phyloP scores from a whole-genome alignment of 108 stramenopile species.

The Licmophora abbreviata region DNA sequence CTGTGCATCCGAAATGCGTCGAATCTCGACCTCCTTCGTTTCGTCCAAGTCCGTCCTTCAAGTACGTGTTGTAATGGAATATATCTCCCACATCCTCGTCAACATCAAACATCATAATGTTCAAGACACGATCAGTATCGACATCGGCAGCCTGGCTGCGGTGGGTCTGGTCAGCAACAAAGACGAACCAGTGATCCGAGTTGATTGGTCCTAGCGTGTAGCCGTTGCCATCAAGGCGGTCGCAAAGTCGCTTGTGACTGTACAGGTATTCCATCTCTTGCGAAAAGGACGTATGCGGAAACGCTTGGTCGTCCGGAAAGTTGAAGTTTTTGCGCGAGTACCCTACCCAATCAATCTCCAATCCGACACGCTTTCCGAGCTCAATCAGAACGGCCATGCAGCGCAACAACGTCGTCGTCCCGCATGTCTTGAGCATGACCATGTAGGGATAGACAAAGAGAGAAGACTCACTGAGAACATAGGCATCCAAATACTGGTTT shows the following conservation, averaged over 20 bases:
- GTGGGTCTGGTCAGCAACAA: conserved; percentile 96
- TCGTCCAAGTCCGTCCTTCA: conserved; percentile 48
- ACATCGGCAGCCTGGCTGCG: conserved; percentile 52
- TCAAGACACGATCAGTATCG: conserved; percentile 93
- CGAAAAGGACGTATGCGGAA: conserved; percentile 86
- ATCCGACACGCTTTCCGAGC: conserved; percentile 71
- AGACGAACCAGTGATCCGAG: conserved; percentile 99
- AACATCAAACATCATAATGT: conserved; percentile 99
- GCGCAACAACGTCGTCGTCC: conserved; percentile 97
- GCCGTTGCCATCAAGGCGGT: conserved; percentile 89
- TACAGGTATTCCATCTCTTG: conserved; percentile 91
- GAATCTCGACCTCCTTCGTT: conserved; percentile 72
- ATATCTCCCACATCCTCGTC: conserved; percentile 77
- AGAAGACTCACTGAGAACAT: conserved; percentile 93
- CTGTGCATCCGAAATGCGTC: conserved; percentile 69
- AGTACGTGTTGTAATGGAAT: conserved; percentile 82
- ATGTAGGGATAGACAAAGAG: conserved; percentile 99
- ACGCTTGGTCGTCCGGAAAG: conserved; percentile 91
- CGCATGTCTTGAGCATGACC: conserved; percentile 99
- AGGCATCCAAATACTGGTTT: conserved; percentile 94
- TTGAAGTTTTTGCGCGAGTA: conserved; percentile 98
- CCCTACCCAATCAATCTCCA: conserved; percentile 98
- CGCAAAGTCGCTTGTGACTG: conserved; percentile 79
- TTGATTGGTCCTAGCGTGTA: conserved; percentile 98
- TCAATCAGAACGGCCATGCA: conserved; percentile 91